Evolutionary conservation across 1,284 basidiomycete species (phyloP), one percentile per base, ranked within the genome.

Genomic region (Malassezia japonica): DNA sequence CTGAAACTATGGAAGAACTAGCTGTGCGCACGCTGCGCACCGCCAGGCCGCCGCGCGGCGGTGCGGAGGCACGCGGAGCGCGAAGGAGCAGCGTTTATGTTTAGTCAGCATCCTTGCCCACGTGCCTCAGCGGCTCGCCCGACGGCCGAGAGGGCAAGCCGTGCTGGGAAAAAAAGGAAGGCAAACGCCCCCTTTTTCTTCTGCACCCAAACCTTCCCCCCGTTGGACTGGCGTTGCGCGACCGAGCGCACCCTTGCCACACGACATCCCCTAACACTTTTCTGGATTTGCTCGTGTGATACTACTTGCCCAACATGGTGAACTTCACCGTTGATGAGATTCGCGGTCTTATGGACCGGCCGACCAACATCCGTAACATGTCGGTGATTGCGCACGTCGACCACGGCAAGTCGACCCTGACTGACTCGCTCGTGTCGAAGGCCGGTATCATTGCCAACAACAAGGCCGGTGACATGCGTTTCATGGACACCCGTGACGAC

Each of bases 371-470:
- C 46, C 68, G 67, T 59, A 95, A 95, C 82, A 95, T 95, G 90
- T 89, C 86, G 82, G 72, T 74, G 38, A 74, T 74, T 65, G 72
- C 72, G 51, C 72, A 74, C 73, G 76, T 99, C 83, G 94, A 99
- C 78, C 94, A 99, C 81, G 94, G 94, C 79, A 99, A 99, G 79
- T 98, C 94, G 55, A 98, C 94, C 67, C 84, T 99, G 68, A 95
- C 94, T 70, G 94, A 99, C 77, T 96, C 94, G 46, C 81, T 99
- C 51, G 91, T 99, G 72, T 92, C 92, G 65, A 98, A 98, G 81
- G 94, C 94, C 61, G 94, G 94, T 83, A 99, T 99, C 76, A 96
- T 99, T 73, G 92, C 94, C 67, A 78, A 80, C 51, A 79, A 88
- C 73, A 95, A 95, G 77, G 90, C 94, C 61, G 92, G 70, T 77